Percentiles rank a stretch among this genome's conserved stretches.
Conservation (phyloP, 2,329 filamentous ascomycete genomes). For the Myotisia sp. region DNA sequence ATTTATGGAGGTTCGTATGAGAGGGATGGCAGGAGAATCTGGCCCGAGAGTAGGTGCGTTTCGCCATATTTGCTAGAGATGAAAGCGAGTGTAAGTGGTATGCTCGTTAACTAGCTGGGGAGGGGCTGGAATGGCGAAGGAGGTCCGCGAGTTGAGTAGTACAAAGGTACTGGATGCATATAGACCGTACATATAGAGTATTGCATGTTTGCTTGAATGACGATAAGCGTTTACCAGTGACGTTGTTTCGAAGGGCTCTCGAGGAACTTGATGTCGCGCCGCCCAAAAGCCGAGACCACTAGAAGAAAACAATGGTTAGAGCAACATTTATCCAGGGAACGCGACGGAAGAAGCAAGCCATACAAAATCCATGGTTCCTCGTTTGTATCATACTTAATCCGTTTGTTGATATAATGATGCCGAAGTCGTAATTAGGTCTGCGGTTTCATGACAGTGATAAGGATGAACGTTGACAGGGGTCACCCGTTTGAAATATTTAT, state of each 20-base stretch:
- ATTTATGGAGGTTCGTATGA: conserved; percentile 40
- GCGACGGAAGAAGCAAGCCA: conserved; percentile 12
- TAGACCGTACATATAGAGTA: conserved; percentile 37
- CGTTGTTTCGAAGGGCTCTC: conserved; percentile 38
- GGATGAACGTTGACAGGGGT: too few relatives aligned
- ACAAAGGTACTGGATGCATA: not conserved
- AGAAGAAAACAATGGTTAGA: conserved; percentile 4
- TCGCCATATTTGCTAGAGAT: conserved; percentile 44
- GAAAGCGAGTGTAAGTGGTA: conserved; percentile 6
- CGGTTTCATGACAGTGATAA: too few relatives aligned
- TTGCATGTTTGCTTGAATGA: conserved; percentile 49
- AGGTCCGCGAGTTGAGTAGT: not conserved
- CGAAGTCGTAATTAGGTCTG: too few relatives aligned
- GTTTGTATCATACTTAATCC: not conserved
- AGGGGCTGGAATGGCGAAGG: not conserved
- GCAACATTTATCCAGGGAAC: conserved; percentile 6
- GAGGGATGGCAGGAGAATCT: conserved; percentile 38
- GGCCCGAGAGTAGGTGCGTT: conserved; percentile 37
- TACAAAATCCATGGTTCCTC: conserved; percentile 33
- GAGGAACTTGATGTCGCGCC: conserved; percentile 34
- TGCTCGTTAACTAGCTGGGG: not conserved
- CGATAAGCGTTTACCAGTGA: conserved; percentile 45
- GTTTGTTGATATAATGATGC: too few relatives aligned
- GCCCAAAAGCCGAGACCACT: conserved; percentile 51
- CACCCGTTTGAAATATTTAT: too few relatives aligned